Conservation (phyloP, 768 basidiomycete genomes). For the Clitopilus passeckerianus region DNA sequence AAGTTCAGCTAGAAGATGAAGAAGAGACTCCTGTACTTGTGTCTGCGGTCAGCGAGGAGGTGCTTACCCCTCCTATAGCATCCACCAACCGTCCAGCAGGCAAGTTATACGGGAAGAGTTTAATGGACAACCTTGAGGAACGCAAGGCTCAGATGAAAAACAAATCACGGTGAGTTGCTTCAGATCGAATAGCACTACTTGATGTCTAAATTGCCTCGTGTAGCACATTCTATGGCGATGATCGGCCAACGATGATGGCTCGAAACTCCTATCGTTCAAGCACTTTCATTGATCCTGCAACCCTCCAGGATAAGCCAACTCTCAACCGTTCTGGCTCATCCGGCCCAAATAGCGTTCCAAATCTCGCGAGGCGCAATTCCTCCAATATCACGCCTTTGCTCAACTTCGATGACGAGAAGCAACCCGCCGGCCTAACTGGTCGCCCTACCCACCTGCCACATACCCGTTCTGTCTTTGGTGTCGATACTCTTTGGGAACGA, state of each 20-base stretch:
- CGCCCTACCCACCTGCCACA: constrained; percentile 25
- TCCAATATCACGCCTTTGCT: constrained; percentile 59
- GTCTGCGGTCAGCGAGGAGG: constrained; percentile 1
- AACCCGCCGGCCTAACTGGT: constrained; percentile 19
- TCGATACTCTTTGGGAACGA: constrained; percentile 89
- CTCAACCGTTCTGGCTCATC: constrained; percentile 41
- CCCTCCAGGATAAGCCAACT: constrained; percentile 45
- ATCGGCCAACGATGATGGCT: constrained; percentile 92
- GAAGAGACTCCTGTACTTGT: constrained; percentile 25
- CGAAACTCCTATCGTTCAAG: constrained; percentile 52
- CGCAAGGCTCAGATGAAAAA: constrained; percentile 79
- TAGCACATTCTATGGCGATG: constrained; percentile 86
- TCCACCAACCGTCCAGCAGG: constrained; percentile 60
- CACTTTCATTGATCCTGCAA: constrained; percentile 71
- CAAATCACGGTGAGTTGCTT: constrained; percentile 65
- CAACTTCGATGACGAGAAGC: constrained; percentile 53
- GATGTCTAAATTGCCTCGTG: constrained; percentile 1
- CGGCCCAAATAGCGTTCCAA: constrained; percentile 29
- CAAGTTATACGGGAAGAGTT: constrained; percentile 79
- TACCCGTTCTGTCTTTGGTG: constrained; percentile 84
- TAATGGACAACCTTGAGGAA: constrained; percentile 86
- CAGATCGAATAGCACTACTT: neutral
- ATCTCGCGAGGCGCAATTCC: constrained; percentile 44
- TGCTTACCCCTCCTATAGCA: constrained; percentile 20
- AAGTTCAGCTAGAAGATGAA: constrained; percentile 48